Percentiles rank a stretch among this genome's conserved stretches.
Conservation (phyloP, 176 grass and related monocot genomes). For the Musa schizocarpa region DNA sequence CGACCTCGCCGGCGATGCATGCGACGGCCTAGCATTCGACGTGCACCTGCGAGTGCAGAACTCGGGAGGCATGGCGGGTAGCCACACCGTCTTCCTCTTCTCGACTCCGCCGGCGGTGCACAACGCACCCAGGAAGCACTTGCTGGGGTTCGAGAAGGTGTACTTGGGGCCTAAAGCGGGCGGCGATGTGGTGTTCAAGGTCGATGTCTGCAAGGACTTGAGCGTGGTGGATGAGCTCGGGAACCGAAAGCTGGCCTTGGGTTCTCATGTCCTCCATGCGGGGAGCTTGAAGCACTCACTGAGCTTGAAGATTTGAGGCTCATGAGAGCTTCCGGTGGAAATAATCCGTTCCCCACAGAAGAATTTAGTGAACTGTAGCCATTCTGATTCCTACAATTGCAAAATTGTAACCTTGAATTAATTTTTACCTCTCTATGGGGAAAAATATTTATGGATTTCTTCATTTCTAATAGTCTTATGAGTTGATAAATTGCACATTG, state of each 20-base stretch:
- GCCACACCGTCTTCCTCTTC: conserved; percentile 87
- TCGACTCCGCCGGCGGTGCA: conserved; percentile 71
- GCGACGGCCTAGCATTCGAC: conserved; percentile 51
- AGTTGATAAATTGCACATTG: too few species aligned
- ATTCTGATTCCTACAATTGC: too few species aligned
- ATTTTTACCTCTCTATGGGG: too few species aligned
- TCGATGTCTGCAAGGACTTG: conserved; percentile 89
- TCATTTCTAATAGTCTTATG: too few species aligned
- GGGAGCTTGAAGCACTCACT: conserved; percentile 79
- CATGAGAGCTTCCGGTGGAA: too few species aligned
- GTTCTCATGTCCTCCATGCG: conserved; percentile 65
- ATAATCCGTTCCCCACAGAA: too few species aligned
- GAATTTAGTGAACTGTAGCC: too few species aligned
- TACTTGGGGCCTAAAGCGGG: conserved; percentile 33
- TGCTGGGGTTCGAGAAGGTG: conserved; percentile 82
- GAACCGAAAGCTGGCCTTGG: conserved; percentile 65
- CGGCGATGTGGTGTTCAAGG: conserved; percentile 56
- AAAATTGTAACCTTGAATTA: too few species aligned
- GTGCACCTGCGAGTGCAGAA: conserved; percentile 55
- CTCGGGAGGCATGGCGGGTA: conserved; percentile 33
- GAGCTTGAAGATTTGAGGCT: conserved; percentile 34
- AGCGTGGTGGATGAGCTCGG: conserved; percentile 81
- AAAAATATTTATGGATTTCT: too few species aligned
- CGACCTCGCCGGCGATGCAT: conserved; percentile 38
- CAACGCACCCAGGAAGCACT: conserved; percentile 72